A percentile compares a stretch with the other conserved stretches of the same genome.
phyloP scores from a whole-genome alignment of 306 rosid species.

The Senna tora region DNA sequence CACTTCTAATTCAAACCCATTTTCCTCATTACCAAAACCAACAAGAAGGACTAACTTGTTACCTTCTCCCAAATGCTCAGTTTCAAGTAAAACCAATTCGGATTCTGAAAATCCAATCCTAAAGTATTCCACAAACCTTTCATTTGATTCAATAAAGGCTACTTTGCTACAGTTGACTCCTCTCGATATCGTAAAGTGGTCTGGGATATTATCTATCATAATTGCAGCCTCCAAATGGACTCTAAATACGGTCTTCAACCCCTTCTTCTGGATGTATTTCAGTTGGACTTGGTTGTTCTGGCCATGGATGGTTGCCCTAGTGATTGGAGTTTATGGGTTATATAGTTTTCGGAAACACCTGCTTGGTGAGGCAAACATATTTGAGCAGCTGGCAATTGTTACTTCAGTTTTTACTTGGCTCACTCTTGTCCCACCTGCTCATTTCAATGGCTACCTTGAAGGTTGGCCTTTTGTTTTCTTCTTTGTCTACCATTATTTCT shows the following conservation, averaged over 20 bases:
- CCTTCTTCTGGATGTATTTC: slow-evolving; percentile 96
- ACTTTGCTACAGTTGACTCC: slow-evolving; percentile 68
- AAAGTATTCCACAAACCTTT: slow-evolving; percentile 47
- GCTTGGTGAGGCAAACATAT: slow-evolving; percentile 64
- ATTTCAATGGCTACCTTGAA: slow-evolving; percentile 90
- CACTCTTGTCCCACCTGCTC: slow-evolving; percentile 86
- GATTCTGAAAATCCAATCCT: slow-evolving; percentile 58
- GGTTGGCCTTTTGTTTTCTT: slow-evolving; percentile 97
- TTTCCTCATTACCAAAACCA: slow-evolving; percentile 32
- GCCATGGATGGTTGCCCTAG: slow-evolving; percentile 76
- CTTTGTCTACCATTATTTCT: slow-evolving; percentile 85
- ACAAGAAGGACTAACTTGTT: slow-evolving; percentile 42
- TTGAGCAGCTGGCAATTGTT: slow-evolving; percentile 82
- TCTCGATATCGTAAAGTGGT: slow-evolving; percentile 70
- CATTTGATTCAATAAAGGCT: slow-evolving; percentile 60
- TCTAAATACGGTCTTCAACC: slow-evolving; percentile 59
- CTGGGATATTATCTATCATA: slow-evolving; percentile 58
- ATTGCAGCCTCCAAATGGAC: slow-evolving; percentile 76
- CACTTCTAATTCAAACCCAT: slow-evolving; percentile 31
- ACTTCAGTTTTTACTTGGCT: slow-evolving; percentile 91
- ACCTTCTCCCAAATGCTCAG: slow-evolving; percentile 50
- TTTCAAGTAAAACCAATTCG: slow-evolving; percentile 50
- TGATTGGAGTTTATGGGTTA: slow-evolving; percentile 65
- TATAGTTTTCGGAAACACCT: slow-evolving; percentile 68
- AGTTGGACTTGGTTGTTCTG: slow-evolving; percentile 97